phyloP scores from a whole-genome alignment of 495 filamentous ascomycete genomes.

The Polyplosphaeria fusca region DNA sequence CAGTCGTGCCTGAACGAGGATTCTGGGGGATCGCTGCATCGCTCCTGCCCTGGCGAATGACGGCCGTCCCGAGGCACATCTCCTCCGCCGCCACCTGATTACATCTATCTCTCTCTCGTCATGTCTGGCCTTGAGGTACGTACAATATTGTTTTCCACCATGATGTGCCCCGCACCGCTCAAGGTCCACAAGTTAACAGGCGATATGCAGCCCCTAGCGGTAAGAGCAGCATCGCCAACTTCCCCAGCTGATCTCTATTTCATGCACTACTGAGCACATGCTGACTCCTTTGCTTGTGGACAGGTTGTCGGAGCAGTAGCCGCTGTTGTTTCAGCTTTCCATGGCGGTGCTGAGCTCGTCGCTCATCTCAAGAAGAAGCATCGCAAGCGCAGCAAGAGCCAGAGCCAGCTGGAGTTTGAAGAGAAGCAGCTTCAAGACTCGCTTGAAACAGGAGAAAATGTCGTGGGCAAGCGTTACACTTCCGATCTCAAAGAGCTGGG shows the following conservation, averaged over 20 bases:
- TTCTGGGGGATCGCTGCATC: not conserved
- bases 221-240: slow-evolving; percentile 4
- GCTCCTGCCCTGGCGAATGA: not conserved
- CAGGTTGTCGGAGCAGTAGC: slow-evolving; percentile 45
- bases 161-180: not conserved
- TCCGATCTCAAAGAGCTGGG: slow-evolving; percentile 25
- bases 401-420: slow-evolving; percentile 33
- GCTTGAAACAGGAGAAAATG: slow-evolving; percentile 24
- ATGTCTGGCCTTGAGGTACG: slow-evolving; percentile 35
- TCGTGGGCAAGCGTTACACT: slow-evolving; percentile 20
- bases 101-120: not conserved
- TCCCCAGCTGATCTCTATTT: not conserved
- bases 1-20: not conserved
- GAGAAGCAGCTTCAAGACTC: slow-evolving; percentile 33
- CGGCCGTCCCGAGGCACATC: not conserved
- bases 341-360: slow-evolving; percentile 43
- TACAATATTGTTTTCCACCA: not conserved
- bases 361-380: slow-evolving; percentile 43
- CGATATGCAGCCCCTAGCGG: slow-evolving; percentile 8
- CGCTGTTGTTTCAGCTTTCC: slow-evolving; percentile 48
- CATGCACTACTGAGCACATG: not conserved
- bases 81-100: not conserved
- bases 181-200: not conserved
- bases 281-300: slow-evolving; percentile 3
- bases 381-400: slow-evolving; percentile 21